Conservation (phyloP, 208 protist genomes). For the Leishmania mexicana region DNA sequence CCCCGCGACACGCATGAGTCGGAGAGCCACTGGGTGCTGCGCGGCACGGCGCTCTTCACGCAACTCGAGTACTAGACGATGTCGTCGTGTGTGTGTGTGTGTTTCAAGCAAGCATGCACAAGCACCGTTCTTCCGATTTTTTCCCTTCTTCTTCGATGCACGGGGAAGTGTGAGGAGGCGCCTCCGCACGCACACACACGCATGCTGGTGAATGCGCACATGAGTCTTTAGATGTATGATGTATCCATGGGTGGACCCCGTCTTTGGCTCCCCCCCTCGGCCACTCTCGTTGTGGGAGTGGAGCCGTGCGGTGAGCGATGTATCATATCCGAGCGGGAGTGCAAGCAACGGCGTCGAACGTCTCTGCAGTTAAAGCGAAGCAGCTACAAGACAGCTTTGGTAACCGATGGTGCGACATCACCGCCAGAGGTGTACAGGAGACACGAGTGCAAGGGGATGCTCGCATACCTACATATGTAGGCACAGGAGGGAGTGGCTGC, state of each 20-base stretch:
- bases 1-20: slow-evolving; percentile 58
- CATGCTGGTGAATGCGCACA: neutral
- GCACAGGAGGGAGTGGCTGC: neutral
- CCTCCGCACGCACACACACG: neutral
- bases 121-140: neutral
- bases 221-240: neutral
- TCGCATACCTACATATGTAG: neutral
- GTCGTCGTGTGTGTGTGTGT: neutral
- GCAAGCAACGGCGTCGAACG: neutral
- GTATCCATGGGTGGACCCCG: neutral
- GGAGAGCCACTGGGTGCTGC: slow-evolving; percentile 92
- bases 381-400: neutral
- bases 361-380: neutral
- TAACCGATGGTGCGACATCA: neutral
- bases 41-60: slow-evolving; percentile 91
- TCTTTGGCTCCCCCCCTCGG: too few relatives aligned
- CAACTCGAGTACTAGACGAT: slow-evolving; percentile 78
- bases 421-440: neutral
- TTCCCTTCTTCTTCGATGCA: neutral
- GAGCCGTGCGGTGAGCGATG: neutral
- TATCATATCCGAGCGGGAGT: neutral
- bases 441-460: neutral
- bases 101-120: neutral
- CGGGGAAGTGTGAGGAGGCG: neutral
- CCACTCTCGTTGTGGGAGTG: neutral